Conservation (phyloP, 805 yeast species). For the Lipomyces sp. region DNA sequence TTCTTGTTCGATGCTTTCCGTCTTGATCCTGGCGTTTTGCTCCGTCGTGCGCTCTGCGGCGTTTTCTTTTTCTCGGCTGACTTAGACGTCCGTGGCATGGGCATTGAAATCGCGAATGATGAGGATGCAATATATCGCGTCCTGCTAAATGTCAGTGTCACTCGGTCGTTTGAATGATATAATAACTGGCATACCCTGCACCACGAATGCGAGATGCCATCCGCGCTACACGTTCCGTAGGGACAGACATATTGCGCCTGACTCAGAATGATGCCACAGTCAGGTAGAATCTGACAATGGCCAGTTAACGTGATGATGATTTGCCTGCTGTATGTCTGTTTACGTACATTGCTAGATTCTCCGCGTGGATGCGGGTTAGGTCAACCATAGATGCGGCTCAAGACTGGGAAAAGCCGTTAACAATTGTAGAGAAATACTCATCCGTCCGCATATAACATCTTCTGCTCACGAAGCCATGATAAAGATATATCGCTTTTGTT, state of each 20-base stretch:
- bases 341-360: too few species aligned
- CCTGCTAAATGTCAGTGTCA: constrained; percentile 9
- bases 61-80: constrained; percentile 5
- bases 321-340: too few species aligned
- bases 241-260: not conserved
- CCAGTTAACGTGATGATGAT: too few species aligned
- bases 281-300: too few species aligned
- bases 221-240: constrained; percentile 9
- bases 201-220: constrained; percentile 22
- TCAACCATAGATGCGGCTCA: too few species aligned
- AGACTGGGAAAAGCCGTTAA: too few species aligned
- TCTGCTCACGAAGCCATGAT: not conserved
- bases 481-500: not conserved
- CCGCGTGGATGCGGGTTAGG: too few species aligned
- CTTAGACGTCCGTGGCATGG: constrained; percentile 16
- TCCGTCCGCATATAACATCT: not conserved
- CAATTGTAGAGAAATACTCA: too few species aligned
- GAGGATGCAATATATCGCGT: constrained; percentile 18
- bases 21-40: not conserved
- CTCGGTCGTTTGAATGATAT: not conserved
- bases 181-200: constrained; percentile 16
- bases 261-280: not conserved
- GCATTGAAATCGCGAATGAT: constrained; percentile 18
- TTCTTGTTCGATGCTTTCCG: not conserved
- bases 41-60: constrained; percentile 9